Evolutionary conservation across 2,329 filamentous ascomycete genomes (phyloP).

Genomic region (Xylaria sp.): DNA sequence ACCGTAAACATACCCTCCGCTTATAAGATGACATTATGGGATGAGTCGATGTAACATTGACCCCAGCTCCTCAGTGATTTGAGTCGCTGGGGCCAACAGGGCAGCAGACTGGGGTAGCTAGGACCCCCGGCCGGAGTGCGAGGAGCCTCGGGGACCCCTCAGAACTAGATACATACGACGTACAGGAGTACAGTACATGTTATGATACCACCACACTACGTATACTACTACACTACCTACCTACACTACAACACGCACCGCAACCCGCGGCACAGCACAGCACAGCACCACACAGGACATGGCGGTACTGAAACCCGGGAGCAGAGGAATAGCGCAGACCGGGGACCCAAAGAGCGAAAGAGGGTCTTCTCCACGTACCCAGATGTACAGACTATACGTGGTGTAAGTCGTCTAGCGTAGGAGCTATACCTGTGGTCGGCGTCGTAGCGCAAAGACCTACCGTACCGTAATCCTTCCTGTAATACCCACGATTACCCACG

Average conservation of each 20-base stretch:
- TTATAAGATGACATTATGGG: constrained; percentile 17
- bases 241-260: not conserved
- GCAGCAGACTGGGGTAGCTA: constrained; percentile 8
- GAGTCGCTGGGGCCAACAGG: constrained; percentile 17
- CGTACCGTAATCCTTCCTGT: not conserved
- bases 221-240: not conserved
- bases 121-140: constrained; percentile 9
- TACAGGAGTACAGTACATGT: too few species aligned
- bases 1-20: constrained; percentile 11
- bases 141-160: not conserved
- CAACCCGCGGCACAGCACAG: not conserved
- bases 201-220: not conserved
- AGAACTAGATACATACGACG: not conserved
- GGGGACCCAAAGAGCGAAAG: not conserved
- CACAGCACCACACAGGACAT: not conserved
- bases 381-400: not conserved
- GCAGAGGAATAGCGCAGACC: not conserved
- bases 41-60: constrained; percentile 27
- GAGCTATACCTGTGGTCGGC: too few species aligned
- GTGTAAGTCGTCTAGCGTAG: not conserved
- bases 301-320: not conserved
- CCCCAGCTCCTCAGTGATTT: constrained; percentile 21
- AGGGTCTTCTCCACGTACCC: not conserved
- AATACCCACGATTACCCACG: not conserved
- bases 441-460: too few species aligned